Evolutionary conservation across 495 filamentous ascomycete species (phyloP).

Genomic region (Viridothelium virens): DNA sequence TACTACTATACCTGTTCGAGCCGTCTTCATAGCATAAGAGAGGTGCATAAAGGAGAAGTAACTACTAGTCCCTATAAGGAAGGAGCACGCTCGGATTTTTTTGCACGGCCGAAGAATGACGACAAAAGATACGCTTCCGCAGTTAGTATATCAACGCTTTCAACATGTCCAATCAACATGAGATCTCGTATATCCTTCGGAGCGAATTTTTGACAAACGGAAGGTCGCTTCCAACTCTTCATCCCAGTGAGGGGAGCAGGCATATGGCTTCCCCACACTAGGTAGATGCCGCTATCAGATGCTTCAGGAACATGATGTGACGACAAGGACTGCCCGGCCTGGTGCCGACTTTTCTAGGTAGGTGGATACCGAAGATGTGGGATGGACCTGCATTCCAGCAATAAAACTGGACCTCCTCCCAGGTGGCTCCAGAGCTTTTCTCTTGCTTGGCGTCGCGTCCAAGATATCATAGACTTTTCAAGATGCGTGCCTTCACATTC

Average conservation of each 20-base stretch:
- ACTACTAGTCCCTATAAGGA: neutral
- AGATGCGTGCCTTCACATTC: slow-evolving; percentile 21
- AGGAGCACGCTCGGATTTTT: neutral
- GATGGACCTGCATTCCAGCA: slow-evolving; percentile 6
- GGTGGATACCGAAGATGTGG: neutral
- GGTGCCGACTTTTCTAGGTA: neutral
- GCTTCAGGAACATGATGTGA: neutral
- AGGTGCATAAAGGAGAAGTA: neutral
- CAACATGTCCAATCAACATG: neutral
- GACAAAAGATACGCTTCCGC: slow-evolving; percentile 4
- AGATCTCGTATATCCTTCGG: neutral
- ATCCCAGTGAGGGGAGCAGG: neutral
- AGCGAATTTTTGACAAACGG: too few species aligned
- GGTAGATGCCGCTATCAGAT: neutral
- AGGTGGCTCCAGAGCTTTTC: neutral
- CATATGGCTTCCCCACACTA: neutral
- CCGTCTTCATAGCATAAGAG: neutral
- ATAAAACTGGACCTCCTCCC: slow-evolving; percentile 3
- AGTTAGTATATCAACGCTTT: neutral
- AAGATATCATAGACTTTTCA: neutral
- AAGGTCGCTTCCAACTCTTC: neutral
- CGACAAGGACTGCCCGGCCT: neutral
- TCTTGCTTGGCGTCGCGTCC: neutral
- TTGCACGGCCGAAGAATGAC: neutral
- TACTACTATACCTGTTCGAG: too few species aligned